Evolutionary conservation across 75 land plant species (phyloP).

Genomic region (Sequoiadendron giganteum): DNA sequence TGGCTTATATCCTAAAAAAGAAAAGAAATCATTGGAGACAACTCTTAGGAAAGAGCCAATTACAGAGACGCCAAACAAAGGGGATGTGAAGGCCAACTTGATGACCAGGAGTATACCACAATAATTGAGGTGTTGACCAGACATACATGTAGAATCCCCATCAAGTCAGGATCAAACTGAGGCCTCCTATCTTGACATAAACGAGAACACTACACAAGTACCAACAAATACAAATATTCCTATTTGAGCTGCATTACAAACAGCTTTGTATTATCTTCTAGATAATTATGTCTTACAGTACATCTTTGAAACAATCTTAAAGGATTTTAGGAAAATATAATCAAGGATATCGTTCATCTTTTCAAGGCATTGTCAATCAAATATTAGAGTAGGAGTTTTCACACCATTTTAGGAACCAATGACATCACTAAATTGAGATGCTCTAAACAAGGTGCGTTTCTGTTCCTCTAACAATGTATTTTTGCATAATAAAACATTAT

Average conservation of each 20-base stretch:
- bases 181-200: not conserved
- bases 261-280: not conserved
- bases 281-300: not conserved
- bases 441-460: not conserved
- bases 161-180: not conserved
- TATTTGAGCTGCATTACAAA: not conserved
- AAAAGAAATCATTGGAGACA: not conserved
- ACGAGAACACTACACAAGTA: not conserved
- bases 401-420: not conserved
- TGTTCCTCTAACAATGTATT: not conserved
- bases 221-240: not conserved
- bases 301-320: not conserved
- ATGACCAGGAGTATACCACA: not conserved
- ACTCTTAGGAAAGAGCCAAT: not conserved
- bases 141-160: not conserved
- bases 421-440: not conserved
- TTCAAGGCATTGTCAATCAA: not conserved
- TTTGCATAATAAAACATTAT: not conserved
- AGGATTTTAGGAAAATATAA: not conserved
- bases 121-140: not conserved
- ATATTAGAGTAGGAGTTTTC: not conserved
- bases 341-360: not conserved
- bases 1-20: not conserved
- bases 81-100: not conserved
- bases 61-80: not conserved